These are phyloP conservation scores for Pichia norvegensis DNA, from an alignment of 1,139 yeast species.

Conservation along the genomic window DNA sequence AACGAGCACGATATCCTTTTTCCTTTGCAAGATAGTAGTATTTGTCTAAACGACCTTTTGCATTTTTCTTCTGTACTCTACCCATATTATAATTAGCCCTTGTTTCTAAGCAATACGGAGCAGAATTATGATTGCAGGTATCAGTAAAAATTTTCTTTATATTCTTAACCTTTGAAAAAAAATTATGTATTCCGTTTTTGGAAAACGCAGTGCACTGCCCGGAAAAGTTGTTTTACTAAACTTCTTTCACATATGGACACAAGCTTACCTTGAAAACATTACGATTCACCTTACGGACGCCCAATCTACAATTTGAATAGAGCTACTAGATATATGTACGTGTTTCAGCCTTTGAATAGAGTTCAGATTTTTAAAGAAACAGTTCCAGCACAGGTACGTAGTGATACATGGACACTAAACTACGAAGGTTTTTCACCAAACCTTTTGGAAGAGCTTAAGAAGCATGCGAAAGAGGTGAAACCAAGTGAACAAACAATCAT, in stretches of 20 bases:
- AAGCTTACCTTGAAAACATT: too few relatives aligned
- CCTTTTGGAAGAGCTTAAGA: not conserved
- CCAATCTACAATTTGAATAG: too few relatives aligned
- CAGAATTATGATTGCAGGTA: not conserved
- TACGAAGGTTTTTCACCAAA: constrained; percentile 1
- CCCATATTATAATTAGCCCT: constrained; percentile 36
- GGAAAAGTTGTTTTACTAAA: too few relatives aligned
- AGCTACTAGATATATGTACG: too few relatives aligned
- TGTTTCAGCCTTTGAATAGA: constrained; percentile 1
- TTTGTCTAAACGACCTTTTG: constrained; percentile 98
- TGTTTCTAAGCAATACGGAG: not conserved
- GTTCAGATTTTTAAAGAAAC: constrained; percentile 5
- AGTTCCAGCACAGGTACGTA: constrained; percentile 3
- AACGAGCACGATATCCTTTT: constrained; percentile 98
- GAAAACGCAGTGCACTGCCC: not conserved
- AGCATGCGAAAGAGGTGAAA: not conserved
- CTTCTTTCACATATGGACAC: too few relatives aligned
- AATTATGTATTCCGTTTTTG: not conserved
- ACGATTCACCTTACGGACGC: too few relatives aligned
- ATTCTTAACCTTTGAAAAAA: too few relatives aligned
- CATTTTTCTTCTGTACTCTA: constrained; percentile 89
- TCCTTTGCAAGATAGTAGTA: constrained; percentile 95
- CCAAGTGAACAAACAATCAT: not conserved
- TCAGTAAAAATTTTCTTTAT: not conserved
- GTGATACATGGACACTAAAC: not conserved